Base-by-base conservation (phyloP, 2,329 filamentous ascomycete genomes). In the Fusarium sp. region DNA sequence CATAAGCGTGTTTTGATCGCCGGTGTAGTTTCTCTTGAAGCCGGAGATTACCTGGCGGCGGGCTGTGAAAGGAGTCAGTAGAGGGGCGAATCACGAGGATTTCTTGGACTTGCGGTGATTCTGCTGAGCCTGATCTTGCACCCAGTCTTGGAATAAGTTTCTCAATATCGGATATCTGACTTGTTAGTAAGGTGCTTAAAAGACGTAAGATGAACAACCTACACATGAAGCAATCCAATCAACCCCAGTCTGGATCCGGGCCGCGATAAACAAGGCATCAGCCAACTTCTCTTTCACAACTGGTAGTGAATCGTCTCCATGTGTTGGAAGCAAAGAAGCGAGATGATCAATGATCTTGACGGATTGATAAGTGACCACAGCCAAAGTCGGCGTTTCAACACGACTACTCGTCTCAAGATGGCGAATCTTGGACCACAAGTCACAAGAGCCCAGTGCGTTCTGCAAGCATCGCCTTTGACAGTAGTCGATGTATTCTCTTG, bases 261-360 rank as follows among this genome's bases (percentile, higher is more conserved):
- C 58, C 0, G 59, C 53, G 22, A 77, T 53, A 0, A 46, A 64
- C 0, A 77, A 14, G 0, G 73, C 70, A 2, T 76, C 64, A 0
- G 33, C 17, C 1, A 77, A 17, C 5, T 62, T 77, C 4, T 64
- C 33, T 11, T 75, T 77, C 1, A 77, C 35, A 0, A 17, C 31
- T 0, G 61, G 17, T 0, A 77, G 17, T 0, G 71, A 73, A 10
- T 62, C 53, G 0, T 73, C 71, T 3, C 69, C 73, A 9, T 66
- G 33, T 0, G 53, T 14, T 1, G 75, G 75, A 0, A 77, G 42
- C 0, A 75, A 29, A 11, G 56, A 29, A 14, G 51, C 63, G 4
- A 77, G 2, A 0, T 70, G 66, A 22, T 75, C 66, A 0, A 77
- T 61, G 3, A 77, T 77, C 20, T 74, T 77, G n/a, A 53, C 63